Conservation (phyloP, 805 yeast genomes). For the Saccharomycopsis amapae region DNA sequence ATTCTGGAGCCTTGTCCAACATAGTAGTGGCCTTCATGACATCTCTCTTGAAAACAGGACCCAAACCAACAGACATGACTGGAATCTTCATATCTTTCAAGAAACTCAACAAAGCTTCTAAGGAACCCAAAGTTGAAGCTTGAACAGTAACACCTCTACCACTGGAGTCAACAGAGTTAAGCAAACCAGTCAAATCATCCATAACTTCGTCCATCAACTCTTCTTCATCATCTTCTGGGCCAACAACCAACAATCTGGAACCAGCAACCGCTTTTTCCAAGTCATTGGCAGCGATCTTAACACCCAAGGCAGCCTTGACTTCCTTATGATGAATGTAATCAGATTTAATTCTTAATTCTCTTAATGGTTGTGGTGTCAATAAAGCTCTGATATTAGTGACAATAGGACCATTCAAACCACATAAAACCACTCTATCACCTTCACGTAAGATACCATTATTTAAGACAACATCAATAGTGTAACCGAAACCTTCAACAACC, state of each 20-base stretch:
- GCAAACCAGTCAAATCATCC: constrained; percentile 93
- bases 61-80: constrained; percentile 95
- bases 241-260: constrained; percentile 89
- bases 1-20: constrained; percentile 94
- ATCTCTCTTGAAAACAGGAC: constrained; percentile 97
- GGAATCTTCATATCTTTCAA: constrained; percentile 98
- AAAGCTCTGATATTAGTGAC: constrained; percentile 94
- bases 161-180: constrained; percentile 89
- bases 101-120: constrained; percentile 95
- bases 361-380: constrained; percentile 93
- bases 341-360: constrained; percentile 95
- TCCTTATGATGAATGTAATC: constrained; percentile 95
- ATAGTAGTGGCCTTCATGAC: constrained; percentile 95
- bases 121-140: constrained; percentile 96
- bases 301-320: constrained; percentile 98
- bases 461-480: constrained; percentile 94
- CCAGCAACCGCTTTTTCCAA: constrained; percentile 99
- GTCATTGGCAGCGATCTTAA: constrained; percentile 95
- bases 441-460: constrained; percentile 95
- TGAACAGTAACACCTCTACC: constrained; percentile 98
- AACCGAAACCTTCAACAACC: constrained; percentile 97
- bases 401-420: constrained; percentile 98
- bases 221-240: constrained; percentile 96
- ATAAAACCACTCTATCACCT: constrained; percentile 90
- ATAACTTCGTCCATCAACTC: constrained; percentile 96